Conservation (phyloP, 768 basidiomycete species). For the Mycena epipterygia region DNA sequence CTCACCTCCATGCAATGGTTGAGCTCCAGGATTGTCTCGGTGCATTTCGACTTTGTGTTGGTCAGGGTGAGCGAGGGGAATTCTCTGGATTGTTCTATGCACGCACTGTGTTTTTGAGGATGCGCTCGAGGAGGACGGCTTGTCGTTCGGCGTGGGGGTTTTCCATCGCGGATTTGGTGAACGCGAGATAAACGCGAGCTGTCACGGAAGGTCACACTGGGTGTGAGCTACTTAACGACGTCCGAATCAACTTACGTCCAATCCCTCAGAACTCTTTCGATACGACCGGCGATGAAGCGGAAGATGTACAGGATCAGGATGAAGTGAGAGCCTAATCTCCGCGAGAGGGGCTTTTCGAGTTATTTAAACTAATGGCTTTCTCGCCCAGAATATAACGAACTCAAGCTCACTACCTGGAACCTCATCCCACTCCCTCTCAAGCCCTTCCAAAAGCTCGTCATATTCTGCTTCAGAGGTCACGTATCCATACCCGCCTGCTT, state of each 20-base stretch:
- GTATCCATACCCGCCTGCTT: slow-evolving; percentile 27
- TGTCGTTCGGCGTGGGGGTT: slow-evolving; percentile 96
- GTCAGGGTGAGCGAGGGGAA: slow-evolving; percentile 6
- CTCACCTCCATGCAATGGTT: slow-evolving; percentile 89
- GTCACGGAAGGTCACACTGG: too few species aligned
- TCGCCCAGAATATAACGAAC: slow-evolving; percentile 35
- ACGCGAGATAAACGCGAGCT: not conserved
- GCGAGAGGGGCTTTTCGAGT: not conserved
- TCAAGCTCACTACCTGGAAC: slow-evolving; percentile 33
- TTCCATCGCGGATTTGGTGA: slow-evolving; percentile 70
- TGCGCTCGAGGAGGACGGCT: slow-evolving; percentile 90
- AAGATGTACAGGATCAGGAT: not conserved
- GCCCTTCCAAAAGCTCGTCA: slow-evolving; percentile 27
- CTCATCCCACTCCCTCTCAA: slow-evolving; percentile 33
- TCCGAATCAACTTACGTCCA: too few species aligned
- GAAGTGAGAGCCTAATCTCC: not conserved
- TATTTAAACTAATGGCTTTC: slow-evolving; percentile 18
- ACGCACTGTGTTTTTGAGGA: slow-evolving; percentile 90
- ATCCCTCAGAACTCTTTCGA: not conserved
- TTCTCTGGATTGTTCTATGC: not conserved
- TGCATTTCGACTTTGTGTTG: slow-evolving; percentile 90
- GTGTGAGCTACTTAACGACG: too few species aligned
- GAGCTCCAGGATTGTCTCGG: slow-evolving; percentile 89
- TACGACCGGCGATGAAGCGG: not conserved
- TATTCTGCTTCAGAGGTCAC: slow-evolving; percentile 30